These are phyloP conservation scores for Amanita fuliginea DNA, from an alignment of 768 basidiomycete genomes.

Conservation along the genomic window DNA sequence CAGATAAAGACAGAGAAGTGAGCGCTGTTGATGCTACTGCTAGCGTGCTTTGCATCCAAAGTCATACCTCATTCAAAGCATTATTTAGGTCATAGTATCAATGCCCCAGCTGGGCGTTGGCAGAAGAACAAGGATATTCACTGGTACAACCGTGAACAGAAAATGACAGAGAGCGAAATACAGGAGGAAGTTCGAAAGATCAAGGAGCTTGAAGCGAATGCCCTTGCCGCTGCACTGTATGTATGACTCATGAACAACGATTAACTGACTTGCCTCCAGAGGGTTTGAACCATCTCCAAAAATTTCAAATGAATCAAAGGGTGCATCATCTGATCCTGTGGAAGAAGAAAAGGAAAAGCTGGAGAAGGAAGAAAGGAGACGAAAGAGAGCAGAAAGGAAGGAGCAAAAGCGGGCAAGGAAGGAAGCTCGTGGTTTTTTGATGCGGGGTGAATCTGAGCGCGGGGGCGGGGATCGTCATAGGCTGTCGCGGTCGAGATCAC, in stretches of 20 bases:
- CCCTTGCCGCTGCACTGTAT: slow-evolving; percentile 69
- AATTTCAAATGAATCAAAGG: slow-evolving; percentile 13
- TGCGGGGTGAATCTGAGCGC: slow-evolving; percentile 14
- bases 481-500: slow-evolving; percentile 21
- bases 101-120: slow-evolving; percentile 93
- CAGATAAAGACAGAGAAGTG: slow-evolving; percentile 91
- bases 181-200: slow-evolving; percentile 68
- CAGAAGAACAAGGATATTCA: slow-evolving; percentile 96
- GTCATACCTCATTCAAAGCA: slow-evolving; percentile 37
- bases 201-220: slow-evolving; percentile 87
- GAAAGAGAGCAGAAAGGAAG: slow-evolving; percentile 43
- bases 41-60: slow-evolving; percentile 8
- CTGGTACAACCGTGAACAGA: slow-evolving; percentile 76
- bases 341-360: slow-evolving; percentile 10
- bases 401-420: slow-evolving; percentile 50
- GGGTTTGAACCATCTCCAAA: slow-evolving; percentile 59
- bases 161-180: slow-evolving; percentile 32
- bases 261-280: slow-evolving; percentile 25
- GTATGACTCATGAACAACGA: too few species aligned
- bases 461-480: slow-evolving; percentile 11
- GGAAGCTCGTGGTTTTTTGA: slow-evolving; percentile 29
- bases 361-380: slow-evolving; percentile 33
- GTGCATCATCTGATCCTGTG: slow-evolving; percentile 11
- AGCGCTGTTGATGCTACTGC: slow-evolving; percentile 7
- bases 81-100: slow-evolving; percentile 91